Percentiles rank a stretch among this genome's conserved stretches.
Evolutionary conservation across 352 stramenopile genomes (phyloP).

Genomic region (Phytophthora kernoviae): DNA sequence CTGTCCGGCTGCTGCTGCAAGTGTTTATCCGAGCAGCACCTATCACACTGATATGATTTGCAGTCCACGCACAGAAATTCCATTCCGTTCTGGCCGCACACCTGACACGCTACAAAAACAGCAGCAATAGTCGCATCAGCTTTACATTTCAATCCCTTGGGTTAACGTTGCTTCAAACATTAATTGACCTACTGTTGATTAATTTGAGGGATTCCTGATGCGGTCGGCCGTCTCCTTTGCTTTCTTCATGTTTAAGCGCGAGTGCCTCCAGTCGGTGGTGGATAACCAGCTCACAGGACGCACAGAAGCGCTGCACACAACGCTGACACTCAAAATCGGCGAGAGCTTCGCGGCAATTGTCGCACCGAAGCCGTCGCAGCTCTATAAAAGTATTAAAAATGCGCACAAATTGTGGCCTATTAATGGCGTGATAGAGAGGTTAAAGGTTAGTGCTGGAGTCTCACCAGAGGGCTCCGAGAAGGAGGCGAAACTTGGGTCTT

Average conservation of each 20-base stretch:
- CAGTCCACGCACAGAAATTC: conserved; percentile 70
- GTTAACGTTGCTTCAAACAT: background rate
- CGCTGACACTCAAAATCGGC: conserved; percentile 50
- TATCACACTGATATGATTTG: conserved; percentile 59
- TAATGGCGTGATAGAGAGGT: background rate
- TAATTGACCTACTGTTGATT: conserved; percentile 44
- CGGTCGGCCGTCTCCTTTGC: conserved; percentile 47
- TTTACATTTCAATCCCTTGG: too few relatives aligned
- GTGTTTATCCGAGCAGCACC: conserved; percentile 53
- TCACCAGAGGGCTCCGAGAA: conserved; percentile 37
- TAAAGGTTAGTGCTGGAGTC: conserved; percentile 2
- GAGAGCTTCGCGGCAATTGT: conserved; percentile 38
- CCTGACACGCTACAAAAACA: conserved; percentile 26
- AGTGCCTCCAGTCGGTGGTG: conserved; percentile 42
- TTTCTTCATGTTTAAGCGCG: conserved; percentile 42
- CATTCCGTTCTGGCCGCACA: conserved; percentile 41
- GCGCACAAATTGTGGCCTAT: background rate
- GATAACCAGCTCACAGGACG: conserved; percentile 42
- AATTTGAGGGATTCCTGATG: conserved; percentile 51
- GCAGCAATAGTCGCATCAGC: conserved; percentile 8
- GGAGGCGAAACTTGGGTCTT: conserved; percentile 45
- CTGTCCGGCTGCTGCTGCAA: conserved; percentile 20
- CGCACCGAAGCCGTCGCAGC: conserved; percentile 50
- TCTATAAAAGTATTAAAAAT: conserved; percentile 25
- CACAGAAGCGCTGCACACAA: conserved; percentile 55